phyloP scores from a whole-genome alignment of 202 grass and related monocot species.

The Panicum virgatum region DNA sequence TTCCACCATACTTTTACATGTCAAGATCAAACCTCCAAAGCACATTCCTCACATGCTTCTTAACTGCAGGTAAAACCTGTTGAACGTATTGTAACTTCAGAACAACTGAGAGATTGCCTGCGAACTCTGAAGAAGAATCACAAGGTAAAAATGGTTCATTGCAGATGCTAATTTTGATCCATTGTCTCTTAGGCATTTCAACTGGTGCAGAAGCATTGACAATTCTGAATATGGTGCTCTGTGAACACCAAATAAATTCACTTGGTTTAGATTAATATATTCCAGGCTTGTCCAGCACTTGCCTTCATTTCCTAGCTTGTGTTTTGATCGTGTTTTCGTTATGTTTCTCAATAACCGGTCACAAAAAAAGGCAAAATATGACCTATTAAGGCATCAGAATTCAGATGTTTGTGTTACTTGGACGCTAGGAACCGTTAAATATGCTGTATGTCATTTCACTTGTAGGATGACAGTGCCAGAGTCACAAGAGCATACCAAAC shows the following conservation, averaged over 20 bases:
- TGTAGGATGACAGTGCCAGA: slow-evolving; percentile 60
- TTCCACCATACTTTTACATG: slow-evolving; percentile 1
- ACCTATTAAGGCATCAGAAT: background rate
- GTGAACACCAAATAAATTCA: background rate
- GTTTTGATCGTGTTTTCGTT: background rate
- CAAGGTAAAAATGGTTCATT: slow-evolving; percentile 61
- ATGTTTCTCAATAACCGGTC: background rate
- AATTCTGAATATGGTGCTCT: background rate
- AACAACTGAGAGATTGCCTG: slow-evolving; percentile 69
- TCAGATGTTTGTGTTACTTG: background rate
- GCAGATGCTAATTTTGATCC: background rate
- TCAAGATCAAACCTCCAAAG: slow-evolving; percentile 11
- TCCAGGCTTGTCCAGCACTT: no score
- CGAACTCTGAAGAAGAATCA: slow-evolving; percentile 77
- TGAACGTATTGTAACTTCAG: slow-evolving; percentile 49
- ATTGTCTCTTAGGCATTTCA: background rate
- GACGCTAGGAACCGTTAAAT: background rate
- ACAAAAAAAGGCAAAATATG: background rate
- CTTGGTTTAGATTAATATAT: background rate
- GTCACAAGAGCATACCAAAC: slow-evolving; percentile 78
- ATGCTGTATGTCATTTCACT: background rate
- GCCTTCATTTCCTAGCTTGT: background rate
- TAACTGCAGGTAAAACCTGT: slow-evolving; percentile 49
- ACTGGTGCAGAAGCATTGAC: background rate
- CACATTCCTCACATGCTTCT: slow-evolving; percentile 30